phyloP scores from a whole-genome alignment of 495 filamentous ascomycete genomes.

The Aspergillus kassunensis region DNA sequence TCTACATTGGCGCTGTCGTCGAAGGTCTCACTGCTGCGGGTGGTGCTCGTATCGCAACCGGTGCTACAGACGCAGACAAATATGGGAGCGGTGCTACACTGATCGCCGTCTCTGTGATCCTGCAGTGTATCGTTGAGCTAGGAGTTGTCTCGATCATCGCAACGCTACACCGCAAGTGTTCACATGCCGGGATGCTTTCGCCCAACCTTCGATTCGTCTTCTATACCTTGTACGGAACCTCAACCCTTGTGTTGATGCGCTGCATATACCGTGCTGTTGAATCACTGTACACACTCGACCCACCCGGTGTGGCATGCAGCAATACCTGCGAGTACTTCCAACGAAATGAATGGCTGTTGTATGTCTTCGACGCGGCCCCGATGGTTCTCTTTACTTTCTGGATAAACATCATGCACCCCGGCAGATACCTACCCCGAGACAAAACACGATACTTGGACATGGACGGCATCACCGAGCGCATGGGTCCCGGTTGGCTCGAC shows the following conservation, averaged over 20 bases:
- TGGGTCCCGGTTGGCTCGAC: slow-evolving; percentile 40
- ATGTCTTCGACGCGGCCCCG: slow-evolving; percentile 34
- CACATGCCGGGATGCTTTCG: slow-evolving; percentile 17
- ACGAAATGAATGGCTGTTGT: slow-evolving; percentile 38
- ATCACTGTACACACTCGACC: slow-evolving; percentile 24
- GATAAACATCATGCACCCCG: slow-evolving; percentile 36
- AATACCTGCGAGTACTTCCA: slow-evolving; percentile 27
- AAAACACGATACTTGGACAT: slow-evolving; percentile 30
- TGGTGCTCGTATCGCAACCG: slow-evolving; percentile 34
- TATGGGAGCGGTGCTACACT: slow-evolving; percentile 29
- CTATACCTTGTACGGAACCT: slow-evolving; percentile 39
- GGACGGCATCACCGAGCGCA: slow-evolving; percentile 31
- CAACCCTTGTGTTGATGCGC: slow-evolving; percentile 12
- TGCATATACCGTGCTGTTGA: slow-evolving; percentile 36
- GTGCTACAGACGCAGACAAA: slow-evolving; percentile 9
- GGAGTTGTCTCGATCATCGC: slow-evolving; percentile 31
- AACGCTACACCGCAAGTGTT: slow-evolving; percentile 29
- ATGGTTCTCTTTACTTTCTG: slow-evolving; percentile 40
- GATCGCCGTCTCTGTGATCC: slow-evolving; percentile 29
- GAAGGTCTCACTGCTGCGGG: slow-evolving; percentile 36
- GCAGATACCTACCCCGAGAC: slow-evolving; percentile 26
- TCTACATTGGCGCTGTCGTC: slow-evolving; percentile 14
- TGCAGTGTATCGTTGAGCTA: slow-evolving; percentile 35
- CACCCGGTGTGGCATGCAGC: neutral
- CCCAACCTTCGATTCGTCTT: slow-evolving; percentile 34